These are phyloP conservation scores for Umbelopsis sp. DNA, from an alignment of 192 early-diverging fungal species.

Conservation along the genomic window DNA sequence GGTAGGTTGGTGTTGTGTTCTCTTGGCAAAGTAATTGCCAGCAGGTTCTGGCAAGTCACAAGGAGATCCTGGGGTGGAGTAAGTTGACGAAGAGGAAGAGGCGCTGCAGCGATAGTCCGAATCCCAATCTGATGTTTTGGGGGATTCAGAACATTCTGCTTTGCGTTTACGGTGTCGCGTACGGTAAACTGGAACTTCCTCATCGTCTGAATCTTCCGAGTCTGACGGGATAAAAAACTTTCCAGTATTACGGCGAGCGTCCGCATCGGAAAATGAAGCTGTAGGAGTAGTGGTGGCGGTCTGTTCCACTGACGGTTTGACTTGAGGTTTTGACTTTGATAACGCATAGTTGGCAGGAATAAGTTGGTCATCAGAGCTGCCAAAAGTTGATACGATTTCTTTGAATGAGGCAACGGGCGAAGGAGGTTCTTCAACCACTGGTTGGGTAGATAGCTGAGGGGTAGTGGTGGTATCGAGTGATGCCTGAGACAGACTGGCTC, in stretches of 20 bases:
- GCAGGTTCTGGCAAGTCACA: neutral
- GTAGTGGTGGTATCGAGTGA: neutral
- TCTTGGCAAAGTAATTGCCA: conserved; percentile 5
- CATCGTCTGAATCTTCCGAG: conserved; percentile 10
- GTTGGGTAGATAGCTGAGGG: neutral
- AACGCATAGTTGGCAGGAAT: neutral
- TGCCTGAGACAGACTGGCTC: too few species aligned
- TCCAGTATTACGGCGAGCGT: neutral
- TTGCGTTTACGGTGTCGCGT: neutral
- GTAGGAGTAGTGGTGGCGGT: neutral
- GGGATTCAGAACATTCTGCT: neutral
- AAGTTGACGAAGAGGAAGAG: neutral
- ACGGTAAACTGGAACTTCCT: neutral
- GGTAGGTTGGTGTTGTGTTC: neutral
- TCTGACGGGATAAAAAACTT: conserved; percentile 20
- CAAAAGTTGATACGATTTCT: conserved; percentile 20
- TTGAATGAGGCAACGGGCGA: conserved; percentile 15
- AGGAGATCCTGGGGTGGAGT: neutral
- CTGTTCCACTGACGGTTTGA: neutral
- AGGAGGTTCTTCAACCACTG: neutral
- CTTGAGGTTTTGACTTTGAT: neutral
- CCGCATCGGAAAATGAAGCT: neutral
- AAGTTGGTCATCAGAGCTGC: conserved; percentile 1
- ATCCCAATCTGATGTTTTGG: conserved; percentile 10
- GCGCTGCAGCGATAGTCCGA: conserved; percentile 16